Conservation (phyloP, 164 flowering plant genomes). For the Umbellularia californica region DNA sequence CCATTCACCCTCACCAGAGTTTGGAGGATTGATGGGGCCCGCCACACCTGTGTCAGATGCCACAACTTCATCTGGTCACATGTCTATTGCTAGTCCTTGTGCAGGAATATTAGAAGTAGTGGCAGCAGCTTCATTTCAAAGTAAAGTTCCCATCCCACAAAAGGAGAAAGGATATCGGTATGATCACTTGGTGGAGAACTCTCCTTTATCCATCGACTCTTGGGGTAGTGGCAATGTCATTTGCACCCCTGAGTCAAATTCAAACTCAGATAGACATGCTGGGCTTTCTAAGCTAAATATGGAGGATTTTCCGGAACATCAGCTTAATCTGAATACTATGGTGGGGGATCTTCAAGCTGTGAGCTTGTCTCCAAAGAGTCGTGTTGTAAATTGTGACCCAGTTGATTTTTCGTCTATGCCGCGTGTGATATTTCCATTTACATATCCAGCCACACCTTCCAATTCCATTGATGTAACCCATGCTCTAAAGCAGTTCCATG, state of each 20-base stretch:
- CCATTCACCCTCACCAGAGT: not conserved
- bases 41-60: not conserved
- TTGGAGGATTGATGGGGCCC: conserved; percentile 6
- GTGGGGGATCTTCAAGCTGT: conserved; percentile 23
- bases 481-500: conserved; percentile 25
- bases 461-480: conserved; percentile 26
- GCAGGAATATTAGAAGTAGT: conserved; percentile 10
- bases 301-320: conserved; percentile 11
- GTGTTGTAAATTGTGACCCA: conserved; percentile 27
- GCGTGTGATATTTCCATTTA: conserved; percentile 43
- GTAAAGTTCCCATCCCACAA: conserved; percentile 18
- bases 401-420: conserved; percentile 21
- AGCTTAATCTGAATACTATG: conserved; percentile 29
- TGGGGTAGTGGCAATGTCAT: conserved; percentile 57
- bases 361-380: conserved; percentile 33
- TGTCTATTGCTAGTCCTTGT: not conserved
- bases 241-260: conserved; percentile 65
- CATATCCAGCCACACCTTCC: conserved; percentile 25
- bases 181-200: conserved; percentile 18
- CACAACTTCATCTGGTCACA: not conserved
- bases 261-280: conserved; percentile 29
- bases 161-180: conserved; percentile 14
- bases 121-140: conserved; percentile 11
- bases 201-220: conserved; percentile 45
- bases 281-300: conserved; percentile 18